These are phyloP conservation scores for Prunus padus DNA, from an alignment of 306 rosid genomes.

Conservation along the genomic window DNA sequence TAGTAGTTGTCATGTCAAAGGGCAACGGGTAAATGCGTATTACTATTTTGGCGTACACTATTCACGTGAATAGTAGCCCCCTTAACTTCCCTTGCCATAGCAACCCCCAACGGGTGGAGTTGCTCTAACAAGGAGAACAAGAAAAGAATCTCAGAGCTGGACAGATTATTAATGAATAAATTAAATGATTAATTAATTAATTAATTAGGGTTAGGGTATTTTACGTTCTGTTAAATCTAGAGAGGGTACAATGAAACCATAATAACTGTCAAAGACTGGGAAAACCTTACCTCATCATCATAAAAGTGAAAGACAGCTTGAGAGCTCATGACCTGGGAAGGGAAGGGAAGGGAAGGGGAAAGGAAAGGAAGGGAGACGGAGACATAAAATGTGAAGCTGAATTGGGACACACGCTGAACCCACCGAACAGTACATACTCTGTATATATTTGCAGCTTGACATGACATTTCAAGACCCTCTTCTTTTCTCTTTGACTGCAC, in stretches of 20 bases:
- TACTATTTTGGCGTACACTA: too few species aligned
- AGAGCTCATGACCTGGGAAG: neutral
- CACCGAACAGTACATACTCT: conserved; percentile 44
- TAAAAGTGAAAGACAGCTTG: conserved; percentile 4
- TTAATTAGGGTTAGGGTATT: neutral
- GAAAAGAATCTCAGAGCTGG: neutral
- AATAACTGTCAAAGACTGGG: conserved; percentile 12
- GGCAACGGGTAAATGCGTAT: too few species aligned
- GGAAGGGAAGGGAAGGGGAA: neutral
- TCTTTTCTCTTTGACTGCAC: conserved; percentile 2
- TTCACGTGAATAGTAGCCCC: too few species aligned
- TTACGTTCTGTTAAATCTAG: neutral
- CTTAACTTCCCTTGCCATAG: too few species aligned
- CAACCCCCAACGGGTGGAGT: too few species aligned
- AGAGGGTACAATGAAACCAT: conserved; percentile 2
- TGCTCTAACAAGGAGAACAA: conserved; percentile 15
- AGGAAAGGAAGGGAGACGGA: neutral
- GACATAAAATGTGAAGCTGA: conserved; percentile 18
- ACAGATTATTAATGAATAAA: neutral
- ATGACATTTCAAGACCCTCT: conserved; percentile 50
- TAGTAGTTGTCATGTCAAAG: too few species aligned
- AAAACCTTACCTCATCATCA: conserved; percentile 4
- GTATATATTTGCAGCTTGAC: conserved; percentile 47
- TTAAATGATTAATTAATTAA: neutral
- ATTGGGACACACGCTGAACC: conserved; percentile 26